Evolutionary conservation across 2,329 filamentous ascomycete species (phyloP).

Genomic region (Graphium sp.): DNA sequence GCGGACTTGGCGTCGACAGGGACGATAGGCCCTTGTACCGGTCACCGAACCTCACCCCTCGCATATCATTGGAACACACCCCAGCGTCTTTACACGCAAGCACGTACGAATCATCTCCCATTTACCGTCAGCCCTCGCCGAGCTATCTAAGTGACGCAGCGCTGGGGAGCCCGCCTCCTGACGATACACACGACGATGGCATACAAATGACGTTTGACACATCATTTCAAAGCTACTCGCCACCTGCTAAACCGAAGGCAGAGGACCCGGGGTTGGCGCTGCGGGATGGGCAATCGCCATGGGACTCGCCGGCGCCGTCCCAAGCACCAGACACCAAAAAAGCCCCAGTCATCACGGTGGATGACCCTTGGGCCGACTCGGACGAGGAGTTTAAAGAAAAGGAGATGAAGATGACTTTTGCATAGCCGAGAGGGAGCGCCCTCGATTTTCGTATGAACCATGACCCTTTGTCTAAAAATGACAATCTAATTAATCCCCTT

Average conservation of each 20-base stretch:
- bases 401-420: slow-evolving; percentile 72
- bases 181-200: slow-evolving; percentile 22
- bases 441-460: too few relatives aligned
- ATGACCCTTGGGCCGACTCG: slow-evolving; percentile 55
- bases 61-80: slow-evolving; percentile 8
- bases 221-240: slow-evolving; percentile 23
- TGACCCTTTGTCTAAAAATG: too few relatives aligned
- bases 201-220: slow-evolving; percentile 61
- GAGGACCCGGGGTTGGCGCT: slow-evolving; percentile 11
- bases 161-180: slow-evolving; percentile 1
- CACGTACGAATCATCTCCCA: neutral
- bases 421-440: slow-evolving; percentile 25
- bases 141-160: slow-evolving; percentile 3
- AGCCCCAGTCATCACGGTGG: slow-evolving; percentile 30
- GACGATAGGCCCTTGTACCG: slow-evolving; percentile 17
- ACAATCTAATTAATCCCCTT: too few relatives aligned
- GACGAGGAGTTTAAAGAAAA: slow-evolving; percentile 54
- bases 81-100: neutral
- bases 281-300: too few relatives aligned
- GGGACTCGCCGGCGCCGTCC: slow-evolving; percentile 2
- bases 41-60: slow-evolving; percentile 9
- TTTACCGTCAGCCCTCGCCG: slow-evolving; percentile 1
- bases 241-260: slow-evolving; percentile 10
- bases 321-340: slow-evolving; percentile 20
- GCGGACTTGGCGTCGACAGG: slow-evolving; percentile 28